Conservation (phyloP, 768 basidiomycete genomes). For the Pulveroboletus sp. region DNA sequence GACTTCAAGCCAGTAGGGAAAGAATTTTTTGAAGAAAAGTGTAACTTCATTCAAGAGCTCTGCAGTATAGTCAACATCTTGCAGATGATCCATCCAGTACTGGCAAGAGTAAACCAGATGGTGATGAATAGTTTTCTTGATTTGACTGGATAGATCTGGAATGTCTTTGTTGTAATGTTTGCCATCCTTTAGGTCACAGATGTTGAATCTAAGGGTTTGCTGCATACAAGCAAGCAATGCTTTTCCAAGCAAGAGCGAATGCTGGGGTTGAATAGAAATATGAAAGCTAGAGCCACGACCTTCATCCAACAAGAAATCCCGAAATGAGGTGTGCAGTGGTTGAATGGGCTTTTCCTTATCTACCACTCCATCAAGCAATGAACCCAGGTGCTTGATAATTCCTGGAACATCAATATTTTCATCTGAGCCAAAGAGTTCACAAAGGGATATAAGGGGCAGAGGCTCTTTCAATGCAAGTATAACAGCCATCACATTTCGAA, state of each 20-base stretch:
- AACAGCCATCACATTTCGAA: not conserved
- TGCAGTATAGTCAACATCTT: not conserved
- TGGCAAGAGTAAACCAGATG: not conserved
- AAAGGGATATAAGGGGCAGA: not conserved
- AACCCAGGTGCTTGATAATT: not conserved
- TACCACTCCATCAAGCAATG: too few species aligned
- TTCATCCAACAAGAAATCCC: too few species aligned
- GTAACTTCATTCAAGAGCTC: too few species aligned
- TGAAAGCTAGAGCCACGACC: too few species aligned
- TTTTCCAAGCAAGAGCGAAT: not conserved
- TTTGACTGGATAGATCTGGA: not conserved
- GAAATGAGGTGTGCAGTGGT: too few species aligned
- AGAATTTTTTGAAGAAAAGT: too few species aligned
- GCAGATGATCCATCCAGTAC: slow-evolving; percentile 3
- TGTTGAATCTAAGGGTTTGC: too few species aligned
- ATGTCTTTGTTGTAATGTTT: not conserved
- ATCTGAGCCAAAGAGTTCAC: not conserved
- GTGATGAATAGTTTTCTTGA: not conserved
- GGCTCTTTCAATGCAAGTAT: not conserved
- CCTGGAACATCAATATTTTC: not conserved
- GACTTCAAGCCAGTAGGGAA: too few species aligned
- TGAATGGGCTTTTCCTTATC: too few species aligned
- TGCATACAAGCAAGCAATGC: too few species aligned
- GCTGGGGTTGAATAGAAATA: not conserved
- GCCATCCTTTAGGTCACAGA: too few species aligned